phyloP scores from a whole-genome alignment of 1,139 yeast genomes.

The Saccharomyces uvarum region DNA sequence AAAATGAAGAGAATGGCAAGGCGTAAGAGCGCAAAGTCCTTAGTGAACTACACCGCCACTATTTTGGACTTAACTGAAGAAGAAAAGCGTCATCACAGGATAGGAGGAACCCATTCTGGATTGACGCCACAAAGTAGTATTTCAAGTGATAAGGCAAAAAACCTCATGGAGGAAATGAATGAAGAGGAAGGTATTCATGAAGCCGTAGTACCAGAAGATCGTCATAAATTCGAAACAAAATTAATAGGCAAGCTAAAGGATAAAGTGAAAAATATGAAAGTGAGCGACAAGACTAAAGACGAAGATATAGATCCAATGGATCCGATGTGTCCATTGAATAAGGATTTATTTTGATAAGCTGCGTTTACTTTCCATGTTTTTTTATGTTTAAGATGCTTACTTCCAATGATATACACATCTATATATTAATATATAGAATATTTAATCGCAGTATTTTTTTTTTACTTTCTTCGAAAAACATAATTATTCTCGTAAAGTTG shows the following conservation, averaged over 20 bases:
- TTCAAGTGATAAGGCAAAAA: constrained; percentile 12
- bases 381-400: not conserved
- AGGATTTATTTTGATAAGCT: not conserved
- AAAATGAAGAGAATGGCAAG: constrained; percentile 39
- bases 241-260: constrained; percentile 18
- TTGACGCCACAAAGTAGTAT: constrained; percentile 23
- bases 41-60: constrained; percentile 58
- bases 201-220: constrained; percentile 3
- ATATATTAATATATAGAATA: not conserved
- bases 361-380: not conserved
- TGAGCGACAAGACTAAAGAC: constrained; percentile 7
- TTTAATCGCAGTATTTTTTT: not conserved
- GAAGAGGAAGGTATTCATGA: constrained; percentile 2
- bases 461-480: not conserved
- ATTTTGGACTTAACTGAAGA: constrained; percentile 61
- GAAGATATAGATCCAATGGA: not conserved
- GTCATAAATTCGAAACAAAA: constrained; percentile 17
- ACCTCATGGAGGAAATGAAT: constrained; percentile 6
- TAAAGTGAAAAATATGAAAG: constrained; percentile 14
- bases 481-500: too few relatives aligned
- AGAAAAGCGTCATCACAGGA: constrained; percentile 35
- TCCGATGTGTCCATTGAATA: not conserved
- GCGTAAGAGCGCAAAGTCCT: constrained; percentile 65
- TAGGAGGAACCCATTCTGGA: constrained; percentile 22
- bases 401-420: not conserved